Evolutionary conservation across 2,329 filamentous ascomycete genomes (phyloP), one percentile per base, ranked within the genome.

Genomic region (Curvularia spicifera): DNA sequence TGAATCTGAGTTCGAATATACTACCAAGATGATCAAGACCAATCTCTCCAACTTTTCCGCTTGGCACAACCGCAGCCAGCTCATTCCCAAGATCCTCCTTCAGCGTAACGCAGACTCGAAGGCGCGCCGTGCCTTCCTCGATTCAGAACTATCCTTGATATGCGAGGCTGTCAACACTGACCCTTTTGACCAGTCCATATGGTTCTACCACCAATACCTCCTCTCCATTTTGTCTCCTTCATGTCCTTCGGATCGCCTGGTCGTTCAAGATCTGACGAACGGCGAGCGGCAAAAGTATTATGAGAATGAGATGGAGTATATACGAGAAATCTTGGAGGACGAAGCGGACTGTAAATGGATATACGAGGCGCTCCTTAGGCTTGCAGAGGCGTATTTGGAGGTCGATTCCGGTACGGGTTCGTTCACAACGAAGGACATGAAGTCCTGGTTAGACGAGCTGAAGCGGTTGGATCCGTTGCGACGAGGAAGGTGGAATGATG

Each of bases 21-120:
- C 95, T 1, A 93, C 89, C 13, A 90, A 87, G 71, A 97, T 94
- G 91, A 92, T 97, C 68, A 81, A 84, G 40, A 81, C 79, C n/a
- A 91, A 96, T 68, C 82, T 99, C 47, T 96, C 91, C 40, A 99
- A 99, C 75, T 99, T 98, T 75, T 97, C 93, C 4, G 95, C 95
- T 1, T 98, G 95, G 94, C 95, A 99, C 75, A 90, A 90, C 71
- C 87, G 95, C 51, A 92, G 90, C 66, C 91, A 91, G 71, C 82
- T 98, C 22, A 95, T 97, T 53, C 87, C 91, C 42, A 84, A 85
- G 40, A 78, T 97, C 20, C 80, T 98, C 49, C 79, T 86, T 18
- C 91, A 96, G 76, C 85, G 91, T 48, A 77, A 81, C 0, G 89
- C 91, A 1, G 84, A 85, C 59, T 83, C 86, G 48, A 78, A 76